Base-by-base conservation (phyloP, 2,329 filamentous ascomycete species). In the Verticillium tricorpus region DNA sequence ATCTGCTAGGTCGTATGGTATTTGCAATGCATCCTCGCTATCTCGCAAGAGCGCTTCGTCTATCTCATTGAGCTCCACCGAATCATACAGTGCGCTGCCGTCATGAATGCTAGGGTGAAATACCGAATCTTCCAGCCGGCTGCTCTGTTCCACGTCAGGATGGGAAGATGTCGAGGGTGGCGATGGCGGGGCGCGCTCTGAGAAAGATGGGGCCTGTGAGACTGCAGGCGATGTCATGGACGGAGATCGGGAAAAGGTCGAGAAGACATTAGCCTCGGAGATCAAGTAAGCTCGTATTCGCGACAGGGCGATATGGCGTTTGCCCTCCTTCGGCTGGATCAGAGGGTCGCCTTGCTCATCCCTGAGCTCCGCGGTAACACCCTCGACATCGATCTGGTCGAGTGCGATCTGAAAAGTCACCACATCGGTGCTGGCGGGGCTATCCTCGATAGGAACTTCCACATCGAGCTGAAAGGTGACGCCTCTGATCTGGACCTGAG, bases 401-500 rank as follows among this genome's bases (percentile, higher is more conserved):
- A 93, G 76, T 25, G 84, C 82, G 35, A 93, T 78, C 69, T 88
- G 85, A 59, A 92, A 80, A 2, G 88, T 88, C 3, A 89, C 81
- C 1, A 82, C 70, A 65, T 89, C 84, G 5, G 81, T 76, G 2
- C 76, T 72, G 67, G 71, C 73, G 61, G 77, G 69, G 31, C 40
- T 54, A 5, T 45, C 17, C 63, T 89, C 81, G 35, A 80, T 71
- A 2, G 83, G 81, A 9, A 86, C 75, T 57, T 86, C 80, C 50
- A 88, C 76, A 66, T 91, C 87, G 19, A 93, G 76, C 67, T 88
- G 85, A 65, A 93, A 82, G 12, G 81, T 82, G 61, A 94, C 82
- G 31, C 85, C 82, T 58, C 82, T 83, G 62, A 94, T 85, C 58
- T 79, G 80, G 31, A 94, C 76, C 70, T 90, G 85, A 61, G 89